These are phyloP conservation scores for Diphasiastrum complanatum DNA, from an alignment of 83 land plant species.

Conservation along the genomic window DNA sequence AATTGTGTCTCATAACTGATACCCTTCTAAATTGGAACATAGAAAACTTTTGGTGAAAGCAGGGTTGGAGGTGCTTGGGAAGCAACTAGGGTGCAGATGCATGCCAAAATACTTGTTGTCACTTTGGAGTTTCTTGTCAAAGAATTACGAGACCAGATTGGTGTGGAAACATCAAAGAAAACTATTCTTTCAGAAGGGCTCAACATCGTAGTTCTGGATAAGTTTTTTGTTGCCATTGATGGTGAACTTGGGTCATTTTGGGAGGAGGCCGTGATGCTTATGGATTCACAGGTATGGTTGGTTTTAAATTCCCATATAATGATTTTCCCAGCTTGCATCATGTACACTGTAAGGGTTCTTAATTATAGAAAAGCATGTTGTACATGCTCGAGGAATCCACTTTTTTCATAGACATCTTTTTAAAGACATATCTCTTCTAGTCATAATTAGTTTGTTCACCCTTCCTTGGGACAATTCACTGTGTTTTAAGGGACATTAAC, in stretches of 20 bases:
- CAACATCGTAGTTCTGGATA: constrained; percentile 14
- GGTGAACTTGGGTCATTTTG: not conserved
- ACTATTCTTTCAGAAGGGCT: constrained; percentile 6
- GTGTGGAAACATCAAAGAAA: not conserved
- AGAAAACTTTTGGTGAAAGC: not conserved
- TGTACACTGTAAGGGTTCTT: no score
- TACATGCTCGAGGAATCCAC: no score
- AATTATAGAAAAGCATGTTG: no score
- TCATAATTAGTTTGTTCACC: no score
- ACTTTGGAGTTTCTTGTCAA: constrained; percentile 11
- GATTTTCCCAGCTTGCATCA: no score
- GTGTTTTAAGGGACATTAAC: no score
- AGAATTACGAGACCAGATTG: not conserved
- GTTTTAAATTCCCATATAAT: not conserved
- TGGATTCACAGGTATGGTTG: not conserved
- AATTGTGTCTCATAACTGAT: no score
- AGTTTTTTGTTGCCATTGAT: constrained; percentile 8
- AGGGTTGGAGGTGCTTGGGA: not conserved
- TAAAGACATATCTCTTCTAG: no score
- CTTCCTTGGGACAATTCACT: no score
- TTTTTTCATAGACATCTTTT: no score
- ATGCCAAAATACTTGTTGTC: constrained; percentile 4
- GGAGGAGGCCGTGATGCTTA: constrained; percentile 15
- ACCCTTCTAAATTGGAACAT: no score
- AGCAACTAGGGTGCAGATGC: not conserved